Base-by-base conservation (phyloP, 192 early-diverging fungal species). In the Backusella australiensis region DNA sequence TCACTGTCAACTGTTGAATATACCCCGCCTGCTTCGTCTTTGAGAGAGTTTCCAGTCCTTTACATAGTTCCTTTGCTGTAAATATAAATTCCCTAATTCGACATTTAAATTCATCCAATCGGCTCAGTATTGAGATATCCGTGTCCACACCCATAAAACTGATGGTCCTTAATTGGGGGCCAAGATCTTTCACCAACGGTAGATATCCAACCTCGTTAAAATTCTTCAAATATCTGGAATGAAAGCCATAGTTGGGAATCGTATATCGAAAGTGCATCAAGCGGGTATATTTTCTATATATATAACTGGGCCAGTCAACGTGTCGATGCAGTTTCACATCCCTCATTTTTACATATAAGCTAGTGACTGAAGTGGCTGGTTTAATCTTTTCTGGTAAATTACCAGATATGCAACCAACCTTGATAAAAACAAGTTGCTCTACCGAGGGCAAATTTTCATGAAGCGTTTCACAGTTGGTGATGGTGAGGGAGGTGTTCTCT, bases 271-370 rank as follows among this genome's bases (percentile, higher is more conserved):
- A 63, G 1, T 63, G 56, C 8, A 29, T 14, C 26, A 63, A 63
- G 8, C 23, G 56, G 21, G 56, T 23, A 29, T 63, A 63, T 26
- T 63, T 63, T 63, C 26, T 63, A 29, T 63, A 12, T 63, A 63
- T 26, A 29, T 63, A 63, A 12, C 4, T 29, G 9, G 56, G 56
- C 56, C 56, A 63, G 56, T 63, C 56, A 14, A 63, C 56, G 26
- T 63, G 56, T 29, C 56, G 56, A 29, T 63, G 56, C 56, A 63
- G 56, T 63, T 63, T 63, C n/a, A 63, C 23, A 63, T 63, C 56
- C 9, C 56, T 63, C 56, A 63, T 63, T 9, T 63, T 63, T 63
- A 63, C 56, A 63, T 63, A 63, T 5, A 63, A 14, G n/a, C 23
- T 63, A 9, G 26, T 63, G 23, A 63, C 56, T 0, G 21, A 63